Base-by-base conservation (phyloP, 2,329 filamentous ascomycete species). In the Cladosporium halotolerans region DNA sequence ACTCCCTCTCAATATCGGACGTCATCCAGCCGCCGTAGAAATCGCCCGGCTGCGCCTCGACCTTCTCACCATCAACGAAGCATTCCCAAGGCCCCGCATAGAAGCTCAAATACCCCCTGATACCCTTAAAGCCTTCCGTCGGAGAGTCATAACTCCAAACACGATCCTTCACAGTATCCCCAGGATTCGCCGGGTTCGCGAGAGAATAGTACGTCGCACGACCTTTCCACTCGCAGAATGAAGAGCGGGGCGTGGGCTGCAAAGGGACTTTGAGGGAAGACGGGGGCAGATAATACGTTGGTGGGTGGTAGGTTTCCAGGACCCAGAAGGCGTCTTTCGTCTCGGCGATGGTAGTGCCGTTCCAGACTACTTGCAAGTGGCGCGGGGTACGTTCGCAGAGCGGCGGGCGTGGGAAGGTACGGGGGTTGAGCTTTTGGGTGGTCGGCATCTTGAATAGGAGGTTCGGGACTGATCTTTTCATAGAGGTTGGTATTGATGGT, bases 1-100 rank as follows among this genome's bases (percentile, higher is more conserved):
- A 69, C 33, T 63, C 73, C 31, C 79, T 78, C 58, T 78, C 76
- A 56, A 84, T 74, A 54, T 84, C 80, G 56, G 74, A 76, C 45
- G 80, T 83, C 56, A 81, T 78, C 81, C 82, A 85, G 2, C 81
- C 81, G 19, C 82, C 81, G 66, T 83, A 84, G 58, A 83, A 84
- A 59, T 84, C 80, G 7, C 79, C 79, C 13, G 78, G 79, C 68
- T 83, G 80, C 38, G 79, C 70, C 64, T 77, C 71, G 16, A 83
- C 81, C 61, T 73, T 73, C 65, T 84, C 80, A 9, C 79, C 79
- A 64, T 84, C 80, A 4, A 83, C 80, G 64, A 73, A 81, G 61
- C 81, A 84, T 54, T 82, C 76, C 80, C 80, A 83, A 10, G 80
- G 80, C 11, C 76, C 79, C 10, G 78, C 79, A 62, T 82, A 84